Percentiles rank a stretch among this genome's conserved stretches.
These are phyloP conservation scores for Daldinia grandis DNA, from an alignment of 495 filamentous ascomycete genomes.

Conservation along the genomic window DNA sequence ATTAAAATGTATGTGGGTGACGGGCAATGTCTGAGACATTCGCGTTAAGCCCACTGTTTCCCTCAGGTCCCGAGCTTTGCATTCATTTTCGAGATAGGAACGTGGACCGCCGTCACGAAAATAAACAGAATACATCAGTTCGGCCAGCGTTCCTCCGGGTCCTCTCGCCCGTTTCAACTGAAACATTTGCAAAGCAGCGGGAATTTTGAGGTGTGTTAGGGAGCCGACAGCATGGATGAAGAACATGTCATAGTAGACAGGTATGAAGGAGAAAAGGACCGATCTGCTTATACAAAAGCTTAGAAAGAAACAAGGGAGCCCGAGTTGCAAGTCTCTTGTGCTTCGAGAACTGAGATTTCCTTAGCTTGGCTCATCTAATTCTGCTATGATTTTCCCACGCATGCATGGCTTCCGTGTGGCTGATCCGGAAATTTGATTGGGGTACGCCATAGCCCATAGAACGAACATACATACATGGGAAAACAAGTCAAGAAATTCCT, in stretches of 20 bases:
- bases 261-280: neutral
- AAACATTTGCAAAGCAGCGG: neutral
- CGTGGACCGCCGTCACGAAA: neutral
- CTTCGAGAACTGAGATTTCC: conserved; percentile 1
- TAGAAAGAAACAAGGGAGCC: neutral
- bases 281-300: neutral
- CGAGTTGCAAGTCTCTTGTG: neutral
- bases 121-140: neutral
- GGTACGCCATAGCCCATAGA: conserved; percentile 12
- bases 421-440: conserved; percentile 33
- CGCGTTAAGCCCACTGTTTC: conserved; percentile 2
- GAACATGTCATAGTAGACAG: neutral
- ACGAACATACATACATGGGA: neutral
- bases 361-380: conserved; percentile 4
- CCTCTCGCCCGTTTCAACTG: neutral
- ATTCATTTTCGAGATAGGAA: neutral
- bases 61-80: conserved; percentile 3
- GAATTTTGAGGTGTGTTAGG: neutral
- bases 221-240: neutral
- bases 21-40: conserved; percentile 14
- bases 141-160: neutral
- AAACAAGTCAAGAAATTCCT: neutral
- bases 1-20: conserved; percentile 3
- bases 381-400: neutral
- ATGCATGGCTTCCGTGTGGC: conserved; percentile 14